Evolutionary conservation across 176 grass and related monocot species (phyloP), one percentile per base, ranked within the genome.

Genomic region (Canna indica): DNA sequence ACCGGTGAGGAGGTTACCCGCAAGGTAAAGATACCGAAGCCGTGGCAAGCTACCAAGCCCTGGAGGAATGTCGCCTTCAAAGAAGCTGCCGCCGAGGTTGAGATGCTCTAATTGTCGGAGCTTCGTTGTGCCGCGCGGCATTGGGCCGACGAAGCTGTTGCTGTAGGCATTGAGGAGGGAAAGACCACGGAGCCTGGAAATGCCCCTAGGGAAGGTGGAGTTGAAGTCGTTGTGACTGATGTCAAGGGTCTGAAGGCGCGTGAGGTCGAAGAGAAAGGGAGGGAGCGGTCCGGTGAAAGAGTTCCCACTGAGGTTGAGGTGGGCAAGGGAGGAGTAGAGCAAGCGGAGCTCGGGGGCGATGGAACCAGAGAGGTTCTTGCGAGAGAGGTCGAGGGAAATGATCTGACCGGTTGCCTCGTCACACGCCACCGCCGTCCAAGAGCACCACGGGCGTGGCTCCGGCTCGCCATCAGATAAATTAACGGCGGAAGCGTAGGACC

Each of bases 211-310:
- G 69, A 97, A 73, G 27, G 86, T 81, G 64, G 86, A 81, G 74
- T 90, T 90, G 77, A 92, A 92, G 75, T 81, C 76, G 64, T 97
- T 97, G 76, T 80, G 88, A 77, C 88, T 87, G 61, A 97, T 50
- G 62, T 97, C 93, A 31, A 97, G 88, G 1, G 24, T 15, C 12
- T 58, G 16, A 32, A 92, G 83, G 17, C 80, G 78, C 2, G 64
- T 52, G 71, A 97, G 93, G 33, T 67, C 61, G 78, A 97, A 82
- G 31, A 97, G 26, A 1, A 80, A 59, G 7, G 73, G 4, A 1
- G 86, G 36, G 42, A 97, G 47, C 14, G 63, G 68, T 0, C 93
- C 88, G 11, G 61, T 0, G 88, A 97, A 97, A 12, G 88, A 76
- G 71, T 96, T 96, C 27, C 68, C 25, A 32, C 81, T 85, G 80